Evolutionary conservation across 2,329 filamentous ascomycete species (phyloP).

Genomic region (Aspergillus uvarum): DNA sequence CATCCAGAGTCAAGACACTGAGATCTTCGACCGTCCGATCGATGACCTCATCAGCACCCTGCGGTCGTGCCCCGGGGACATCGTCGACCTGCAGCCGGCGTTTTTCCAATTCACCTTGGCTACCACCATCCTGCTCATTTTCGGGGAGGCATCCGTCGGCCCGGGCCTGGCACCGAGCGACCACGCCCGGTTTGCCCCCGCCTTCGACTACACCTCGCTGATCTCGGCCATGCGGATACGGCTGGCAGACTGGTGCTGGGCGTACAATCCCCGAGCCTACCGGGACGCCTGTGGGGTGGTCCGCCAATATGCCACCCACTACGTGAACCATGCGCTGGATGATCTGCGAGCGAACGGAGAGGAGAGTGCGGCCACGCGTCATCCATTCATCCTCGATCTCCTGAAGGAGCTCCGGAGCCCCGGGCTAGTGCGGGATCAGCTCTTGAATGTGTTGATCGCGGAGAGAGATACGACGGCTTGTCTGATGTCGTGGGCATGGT

Average conservation of each 20-base stretch:
- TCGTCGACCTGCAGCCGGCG: conserved; percentile 33
- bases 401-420: background rate
- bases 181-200: conserved; percentile 20
- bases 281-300: background rate
- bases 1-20: conserved; percentile 34
- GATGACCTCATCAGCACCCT: conserved; percentile 34
- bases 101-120: conserved; percentile 43
- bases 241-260: background rate
- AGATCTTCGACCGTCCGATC: conserved; percentile 30
- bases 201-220: conserved; percentile 23
- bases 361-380: background rate
- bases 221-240: conserved; percentile 4
- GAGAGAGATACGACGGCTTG: conserved; percentile 29
- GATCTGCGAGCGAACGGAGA: background rate
- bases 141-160: conserved; percentile 28
- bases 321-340: background rate
- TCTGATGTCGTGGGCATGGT: conserved; percentile 22
- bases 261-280: background rate
- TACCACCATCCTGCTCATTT: conserved; percentile 39
- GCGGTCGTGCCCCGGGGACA: conserved; percentile 13
- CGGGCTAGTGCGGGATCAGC: conserved; percentile 18
- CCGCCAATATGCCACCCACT: background rate
- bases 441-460: conserved; percentile 26
- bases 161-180: conserved; percentile 8
- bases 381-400: background rate